Conservation (phyloP, 805 yeast species). For the Candida berthetii region DNA sequence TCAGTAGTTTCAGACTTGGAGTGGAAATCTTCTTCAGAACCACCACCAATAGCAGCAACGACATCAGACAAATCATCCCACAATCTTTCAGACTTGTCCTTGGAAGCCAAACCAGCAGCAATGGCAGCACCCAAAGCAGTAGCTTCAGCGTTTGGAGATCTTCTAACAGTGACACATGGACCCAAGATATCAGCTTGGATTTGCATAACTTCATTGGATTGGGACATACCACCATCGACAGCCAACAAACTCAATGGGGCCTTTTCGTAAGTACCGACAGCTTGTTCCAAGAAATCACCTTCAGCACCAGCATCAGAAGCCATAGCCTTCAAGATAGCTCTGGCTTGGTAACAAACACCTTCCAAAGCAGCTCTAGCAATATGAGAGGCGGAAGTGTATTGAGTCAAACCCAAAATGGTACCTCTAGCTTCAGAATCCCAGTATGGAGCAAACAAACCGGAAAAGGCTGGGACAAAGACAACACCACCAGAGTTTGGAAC, state of each 20-base stretch:
- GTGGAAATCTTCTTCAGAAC: conserved; percentile 24
- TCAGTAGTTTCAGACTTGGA: conserved; percentile 46
- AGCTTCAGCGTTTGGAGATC: conserved; percentile 83
- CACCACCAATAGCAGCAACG: conserved; percentile 30
- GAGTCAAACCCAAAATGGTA: conserved; percentile 88
- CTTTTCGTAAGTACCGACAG: conserved; percentile 33
- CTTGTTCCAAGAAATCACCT: conserved; percentile 48
- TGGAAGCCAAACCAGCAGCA: conserved; percentile 73
- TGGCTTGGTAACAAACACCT: conserved; percentile 90
- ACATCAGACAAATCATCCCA: conserved; percentile 79
- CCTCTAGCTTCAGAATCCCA: conserved; percentile 95
- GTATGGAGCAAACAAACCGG: conserved; percentile 92
- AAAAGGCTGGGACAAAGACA: conserved; percentile 90
- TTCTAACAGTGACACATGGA: conserved; percentile 71
- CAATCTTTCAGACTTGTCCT: conserved; percentile 47
- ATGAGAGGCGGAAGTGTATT: conserved; percentile 86
- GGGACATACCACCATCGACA: conserved; percentile 95
- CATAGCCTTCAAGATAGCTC: conserved; percentile 90
- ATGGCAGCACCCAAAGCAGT: conserved; percentile 96
- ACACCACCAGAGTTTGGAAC: conserved; percentile 86
- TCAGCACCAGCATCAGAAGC: conserved; percentile 68
- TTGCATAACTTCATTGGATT: conserved; percentile 87
- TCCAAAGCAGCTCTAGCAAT: conserved; percentile 93
- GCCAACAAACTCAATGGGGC: conserved; percentile 51
- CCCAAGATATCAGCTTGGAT: conserved; percentile 92